These are phyloP conservation scores for Oldenlandia corymbosa DNA, from an alignment of 257 asterid species.

Conservation along the genomic window DNA sequence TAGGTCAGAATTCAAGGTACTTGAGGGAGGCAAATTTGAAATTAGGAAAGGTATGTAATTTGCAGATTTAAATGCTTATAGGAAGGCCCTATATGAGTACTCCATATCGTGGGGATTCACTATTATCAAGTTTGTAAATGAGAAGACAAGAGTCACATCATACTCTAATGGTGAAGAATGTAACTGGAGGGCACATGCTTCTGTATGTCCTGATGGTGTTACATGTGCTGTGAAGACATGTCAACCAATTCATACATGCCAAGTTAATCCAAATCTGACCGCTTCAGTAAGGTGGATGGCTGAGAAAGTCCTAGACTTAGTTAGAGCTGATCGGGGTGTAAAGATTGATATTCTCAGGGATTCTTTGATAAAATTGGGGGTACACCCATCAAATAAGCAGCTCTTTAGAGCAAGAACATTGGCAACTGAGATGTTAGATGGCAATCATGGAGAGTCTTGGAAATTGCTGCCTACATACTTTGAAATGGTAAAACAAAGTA, in stretches of 20 bases:
- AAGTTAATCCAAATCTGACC: no score
- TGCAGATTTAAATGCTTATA: not conserved
- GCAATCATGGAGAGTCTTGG: not conserved
- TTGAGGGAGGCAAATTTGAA: not conserved
- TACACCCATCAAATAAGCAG: not conserved
- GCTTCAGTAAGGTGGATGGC: not conserved
- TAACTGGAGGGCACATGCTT: not conserved
- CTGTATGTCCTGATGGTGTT: not conserved
- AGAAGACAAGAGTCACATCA: not conserved
- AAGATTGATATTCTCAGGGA: no score
- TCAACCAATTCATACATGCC: not conserved
- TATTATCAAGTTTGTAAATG: not conserved
- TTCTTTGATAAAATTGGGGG: not conserved
- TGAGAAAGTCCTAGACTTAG: not conserved
- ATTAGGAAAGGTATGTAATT: not conserved
- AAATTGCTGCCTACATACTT: not conserved
- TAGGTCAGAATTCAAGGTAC: not conserved
- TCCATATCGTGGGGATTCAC: not conserved
- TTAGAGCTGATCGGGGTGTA: not conserved
- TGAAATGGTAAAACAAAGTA: not conserved
- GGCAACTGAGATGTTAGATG: not conserved
- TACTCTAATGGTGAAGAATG: not conserved
- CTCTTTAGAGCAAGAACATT: not conserved
- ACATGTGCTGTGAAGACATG: not conserved
- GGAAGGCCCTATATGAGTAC: no score